A percentile compares a stretch with the other conserved stretches of the same genome.
These are phyloP conservation scores for Aspergillus pseudotamarii DNA, from an alignment of 2,329 filamentous ascomycete species.

Conservation along the genomic window DNA sequence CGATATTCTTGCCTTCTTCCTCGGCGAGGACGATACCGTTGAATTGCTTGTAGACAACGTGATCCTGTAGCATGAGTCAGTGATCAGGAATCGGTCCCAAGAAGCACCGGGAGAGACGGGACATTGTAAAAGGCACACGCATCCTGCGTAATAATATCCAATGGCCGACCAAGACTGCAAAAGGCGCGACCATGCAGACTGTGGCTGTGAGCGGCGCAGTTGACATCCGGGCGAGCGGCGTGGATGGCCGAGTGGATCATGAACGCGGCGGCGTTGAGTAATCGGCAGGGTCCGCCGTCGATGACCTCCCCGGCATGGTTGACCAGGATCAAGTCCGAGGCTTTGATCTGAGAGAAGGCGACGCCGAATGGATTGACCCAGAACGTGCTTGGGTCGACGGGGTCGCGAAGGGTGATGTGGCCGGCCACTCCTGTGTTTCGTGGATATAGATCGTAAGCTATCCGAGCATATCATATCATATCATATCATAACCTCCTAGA, in stretches of 20 bases:
- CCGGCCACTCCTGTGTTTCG: slow-evolving; percentile 57
- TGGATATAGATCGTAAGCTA: neutral
- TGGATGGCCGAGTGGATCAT: slow-evolving; percentile 60
- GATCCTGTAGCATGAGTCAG: slow-evolving; percentile 40
- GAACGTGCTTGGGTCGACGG: slow-evolving; percentile 61
- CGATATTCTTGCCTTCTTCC: slow-evolving; percentile 58
- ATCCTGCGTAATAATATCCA: slow-evolving; percentile 52
- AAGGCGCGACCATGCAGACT: slow-evolving; percentile 54
- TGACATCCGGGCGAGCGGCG: slow-evolving; percentile 56
- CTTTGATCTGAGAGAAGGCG: slow-evolving; percentile 64
- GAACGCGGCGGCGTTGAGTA: slow-evolving; percentile 53
- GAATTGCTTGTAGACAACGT: slow-evolving; percentile 56
- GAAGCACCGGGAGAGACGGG: too few species aligned
- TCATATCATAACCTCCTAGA: neutral
- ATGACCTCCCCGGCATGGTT: slow-evolving; percentile 64
- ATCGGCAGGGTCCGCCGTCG: slow-evolving; percentile 57
- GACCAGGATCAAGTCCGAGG: slow-evolving; percentile 69
- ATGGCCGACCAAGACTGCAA: slow-evolving; percentile 43
- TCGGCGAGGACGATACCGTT: slow-evolving; percentile 57
- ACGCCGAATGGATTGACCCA: slow-evolving; percentile 71
- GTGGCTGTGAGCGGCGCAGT: slow-evolving; percentile 59
- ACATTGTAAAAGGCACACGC: slow-evolving; percentile 50
- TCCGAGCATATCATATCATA: too few species aligned
- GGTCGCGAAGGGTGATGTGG: slow-evolving; percentile 65
- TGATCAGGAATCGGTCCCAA: neutral